Base-by-base conservation (phyloP, 169 alveolate species). In the Plasmodium ovale region DNA sequence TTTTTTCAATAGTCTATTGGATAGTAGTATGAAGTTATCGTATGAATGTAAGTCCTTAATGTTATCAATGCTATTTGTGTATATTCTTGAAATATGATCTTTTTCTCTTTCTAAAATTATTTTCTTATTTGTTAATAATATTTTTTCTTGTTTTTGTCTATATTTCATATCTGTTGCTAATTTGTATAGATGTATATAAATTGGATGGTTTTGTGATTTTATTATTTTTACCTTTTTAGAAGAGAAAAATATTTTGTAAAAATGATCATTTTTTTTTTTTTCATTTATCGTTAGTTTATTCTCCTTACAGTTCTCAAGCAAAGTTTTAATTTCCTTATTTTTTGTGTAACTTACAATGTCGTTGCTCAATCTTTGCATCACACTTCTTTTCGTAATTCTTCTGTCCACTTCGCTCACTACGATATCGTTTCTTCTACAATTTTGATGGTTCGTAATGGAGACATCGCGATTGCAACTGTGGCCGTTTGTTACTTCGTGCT, bases 221-320 rank as follows among this genome's bases (percentile, higher is more conserved):
- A 82, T 82, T 82, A 82, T 82, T 82, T 82, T 82, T 29, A 82
- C 90, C 58, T 82, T 82, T 65, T 82, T 82, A 0, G 90, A 82
- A 10, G 90, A 82, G 51, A 82, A 82, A 82, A 82, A 82, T 1
- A 82, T 82, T 82, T 82, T 82, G 65, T 49, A 82, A 64, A 82
- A 82, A 65, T 82, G 90, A 51, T 82, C 90, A 23, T 65, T 64
- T 33, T 65, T 82, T 59, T 74, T 74, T 16, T 82, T 82, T 42
- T 82, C 90, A 65, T 42, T 27, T n/a, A 82, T 14, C 27, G 19
- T 65, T 82, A 82, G 10, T 7, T 65, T 31, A 21, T 82, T 82
- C 6, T 19, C 44, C 51, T 49, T 82, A 12, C 25, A 7, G 1
- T 27, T 16, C 25, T 35, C 7, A 3, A 82, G 35, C 68, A 82